Base-by-base conservation (phyloP, 1,284 basidiomycete genomes). In the Clitocybe nebularis region DNA sequence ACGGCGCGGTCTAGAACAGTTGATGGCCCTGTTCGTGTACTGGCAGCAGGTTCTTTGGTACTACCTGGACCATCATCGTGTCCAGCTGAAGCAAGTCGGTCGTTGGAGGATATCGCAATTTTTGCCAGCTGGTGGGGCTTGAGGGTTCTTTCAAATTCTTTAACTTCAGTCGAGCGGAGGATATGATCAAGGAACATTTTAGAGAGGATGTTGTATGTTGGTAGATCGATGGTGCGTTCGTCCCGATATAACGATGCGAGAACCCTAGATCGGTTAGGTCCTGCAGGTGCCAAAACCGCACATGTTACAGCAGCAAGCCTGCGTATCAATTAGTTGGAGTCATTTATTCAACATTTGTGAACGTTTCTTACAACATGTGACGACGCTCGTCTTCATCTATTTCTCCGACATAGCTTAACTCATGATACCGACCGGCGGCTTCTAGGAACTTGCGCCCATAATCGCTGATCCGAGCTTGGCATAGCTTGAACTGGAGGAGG, bases 141-240 rank as follows among this genome's bases (percentile, higher is more conserved):
- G 41, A 99, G 79, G 1, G 84, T 85, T 39, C 75, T 75, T 61
- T 94, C 92, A 59, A 99, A 98, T 44, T 86, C 84, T 56, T 87
- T 82, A 45, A 99, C 80, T 67, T 98, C 94, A 39, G 79, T 74
- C 0, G 91, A 76, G 34, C 92, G 85, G 32, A 99, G 80, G 56
- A 99, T 96, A 51, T 93, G 93, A 59, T 97, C 94, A 51, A 96
- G 81, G 65, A 97, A 93, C 89, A 98, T 97, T 59, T 97, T 97
- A 40, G 86, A 84, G 19, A 99, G 80, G 62, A 99, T 93, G 55
- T 87, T 90, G 62, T 86, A 86, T 19, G 91, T 85, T 9, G 85
- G 79, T 9, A 93, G 77, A 14, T 88, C 79, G 9, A 73, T 57
- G 0, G 91, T 84, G 24, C 96, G 84, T 58, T 98, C 94, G 63